These are phyloP conservation scores for Mycena metata DNA, from an alignment of 768 basidiomycete species.

Conservation along the genomic window DNA sequence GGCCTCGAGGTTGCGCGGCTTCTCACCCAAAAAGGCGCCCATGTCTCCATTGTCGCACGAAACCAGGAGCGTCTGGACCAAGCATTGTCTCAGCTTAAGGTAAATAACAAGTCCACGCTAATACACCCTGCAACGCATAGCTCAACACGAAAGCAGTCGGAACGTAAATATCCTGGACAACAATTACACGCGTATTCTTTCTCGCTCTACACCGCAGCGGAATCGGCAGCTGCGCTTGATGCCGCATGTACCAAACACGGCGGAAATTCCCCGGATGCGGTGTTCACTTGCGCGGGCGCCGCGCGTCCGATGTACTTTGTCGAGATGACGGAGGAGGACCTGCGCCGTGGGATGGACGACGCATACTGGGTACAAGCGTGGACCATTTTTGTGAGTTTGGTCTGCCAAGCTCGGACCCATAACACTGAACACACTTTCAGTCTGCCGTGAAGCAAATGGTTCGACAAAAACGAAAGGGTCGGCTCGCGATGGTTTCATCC, in stretches of 20 bases:
- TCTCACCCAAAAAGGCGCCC: conserved; percentile 77
- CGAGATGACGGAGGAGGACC: conserved; percentile 70
- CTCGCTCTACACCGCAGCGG: conserved; percentile 66
- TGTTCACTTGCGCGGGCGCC: conserved; percentile 86
- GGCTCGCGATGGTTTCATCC: conserved; percentile 84
- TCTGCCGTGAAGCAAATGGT: conserved; percentile 77
- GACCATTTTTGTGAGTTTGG: conserved; percentile 65
- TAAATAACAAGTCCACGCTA: conserved; percentile 38
- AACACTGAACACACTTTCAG: conserved; percentile 50
- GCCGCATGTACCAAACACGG: conserved; percentile 67
- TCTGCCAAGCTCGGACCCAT: background rate
- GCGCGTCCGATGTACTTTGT: conserved; percentile 81
- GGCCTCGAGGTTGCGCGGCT: conserved; percentile 80
- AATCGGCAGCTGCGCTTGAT: conserved; percentile 73
- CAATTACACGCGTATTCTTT: conserved; percentile 76
- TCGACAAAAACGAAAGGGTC: conserved; percentile 66
- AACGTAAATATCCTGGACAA: conserved; percentile 45
- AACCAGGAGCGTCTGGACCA: conserved; percentile 72
- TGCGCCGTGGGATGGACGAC: conserved; percentile 62
- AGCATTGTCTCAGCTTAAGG: conserved; percentile 77
- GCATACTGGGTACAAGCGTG: conserved; percentile 68
- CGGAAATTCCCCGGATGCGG: conserved; percentile 77
- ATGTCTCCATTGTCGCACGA: conserved; percentile 89
- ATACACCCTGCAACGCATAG: background rate
- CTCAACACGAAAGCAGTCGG: conserved; percentile 71